Conservation (phyloP, 768 basidiomycete species). For the Trametes cinnabarina region DNA sequence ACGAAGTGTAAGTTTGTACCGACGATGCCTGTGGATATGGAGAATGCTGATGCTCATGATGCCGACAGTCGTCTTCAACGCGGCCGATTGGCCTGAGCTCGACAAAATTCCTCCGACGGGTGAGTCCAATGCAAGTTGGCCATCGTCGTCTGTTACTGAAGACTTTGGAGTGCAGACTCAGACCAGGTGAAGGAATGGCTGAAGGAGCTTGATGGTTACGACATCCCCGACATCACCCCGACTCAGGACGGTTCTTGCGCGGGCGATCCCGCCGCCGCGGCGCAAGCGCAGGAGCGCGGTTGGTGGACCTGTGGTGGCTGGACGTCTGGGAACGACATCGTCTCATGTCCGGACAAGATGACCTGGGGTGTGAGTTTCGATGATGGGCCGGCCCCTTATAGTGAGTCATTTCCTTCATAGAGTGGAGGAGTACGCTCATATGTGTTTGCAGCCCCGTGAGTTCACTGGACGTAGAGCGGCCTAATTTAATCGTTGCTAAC, state of each 20-base stretch:
- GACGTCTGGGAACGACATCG: constrained; percentile 59
- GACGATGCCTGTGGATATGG: neutral
- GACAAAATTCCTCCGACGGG: constrained; percentile 61
- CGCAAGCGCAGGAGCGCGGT: constrained; percentile 59
- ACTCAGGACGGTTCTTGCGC: constrained; percentile 71
- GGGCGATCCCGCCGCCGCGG: constrained; percentile 53
- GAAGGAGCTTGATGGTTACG: constrained; percentile 66
- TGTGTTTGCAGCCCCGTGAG: constrained; percentile 48
- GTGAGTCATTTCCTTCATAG: constrained; percentile 41
- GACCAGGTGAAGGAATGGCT: constrained; percentile 71
- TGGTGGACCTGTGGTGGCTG: constrained; percentile 92
- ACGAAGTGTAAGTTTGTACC: constrained; percentile 24
- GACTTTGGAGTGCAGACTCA: constrained; percentile 41
- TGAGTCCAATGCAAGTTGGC: constrained; percentile 30
- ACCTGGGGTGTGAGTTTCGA: constrained; percentile 86
- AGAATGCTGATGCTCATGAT: neutral
- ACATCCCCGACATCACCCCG: constrained; percentile 64
- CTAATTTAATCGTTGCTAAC: neutral
- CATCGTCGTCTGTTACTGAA: neutral
- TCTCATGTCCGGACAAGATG: constrained; percentile 60
- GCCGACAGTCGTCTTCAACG: constrained; percentile 43
- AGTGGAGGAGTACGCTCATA: constrained; percentile 4
- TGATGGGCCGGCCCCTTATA: constrained; percentile 85
- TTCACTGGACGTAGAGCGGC: constrained; percentile 7
- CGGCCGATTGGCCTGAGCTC: constrained; percentile 57